Conservation (phyloP, 768 basidiomycete genomes). For the Serpula lacrymans region DNA sequence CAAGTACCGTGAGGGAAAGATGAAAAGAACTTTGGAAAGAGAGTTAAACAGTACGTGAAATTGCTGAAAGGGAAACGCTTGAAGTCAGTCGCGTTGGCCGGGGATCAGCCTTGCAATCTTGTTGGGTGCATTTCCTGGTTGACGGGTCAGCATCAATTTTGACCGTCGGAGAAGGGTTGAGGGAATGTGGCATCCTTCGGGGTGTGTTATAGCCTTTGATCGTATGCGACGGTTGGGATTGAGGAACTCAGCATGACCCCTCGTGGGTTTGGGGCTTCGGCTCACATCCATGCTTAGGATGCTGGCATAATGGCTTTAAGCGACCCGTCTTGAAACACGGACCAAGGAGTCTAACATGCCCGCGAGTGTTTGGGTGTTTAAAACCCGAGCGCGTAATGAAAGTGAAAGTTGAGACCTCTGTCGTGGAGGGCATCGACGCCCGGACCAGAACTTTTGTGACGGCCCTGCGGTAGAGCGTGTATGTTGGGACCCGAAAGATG, state of each 20-base stretch:
- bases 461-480: constrained; percentile 79
- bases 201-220: constrained; percentile 64
- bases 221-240: constrained; percentile 54
- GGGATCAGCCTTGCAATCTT: constrained; percentile 50
- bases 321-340: constrained; percentile 83
- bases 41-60: constrained; percentile 81
- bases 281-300: constrained; percentile 63
- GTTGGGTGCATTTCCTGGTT: constrained; percentile 51
- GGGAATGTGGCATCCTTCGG: constrained; percentile 60
- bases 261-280: constrained; percentile 45
- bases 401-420: constrained; percentile 65
- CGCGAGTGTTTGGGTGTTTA: constrained; percentile 71
- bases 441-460: constrained; percentile 70
- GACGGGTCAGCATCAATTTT: constrained; percentile 71
- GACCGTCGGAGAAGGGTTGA: constrained; percentile 51
- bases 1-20: constrained; percentile 83
- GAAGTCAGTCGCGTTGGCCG: constrained; percentile 61
- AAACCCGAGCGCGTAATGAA: constrained; percentile 70
- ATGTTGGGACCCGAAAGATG: constrained; percentile 89
- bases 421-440: constrained; percentile 71
- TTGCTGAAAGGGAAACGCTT: constrained; percentile 77
- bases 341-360: constrained; percentile 85
- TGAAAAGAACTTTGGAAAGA: constrained; percentile 81
- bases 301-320: constrained; percentile 77
- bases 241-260: constrained; percentile 61